Evolutionary conservation across 2,329 filamentous ascomycete species (phyloP).

Genomic region (Didymella sp.): DNA sequence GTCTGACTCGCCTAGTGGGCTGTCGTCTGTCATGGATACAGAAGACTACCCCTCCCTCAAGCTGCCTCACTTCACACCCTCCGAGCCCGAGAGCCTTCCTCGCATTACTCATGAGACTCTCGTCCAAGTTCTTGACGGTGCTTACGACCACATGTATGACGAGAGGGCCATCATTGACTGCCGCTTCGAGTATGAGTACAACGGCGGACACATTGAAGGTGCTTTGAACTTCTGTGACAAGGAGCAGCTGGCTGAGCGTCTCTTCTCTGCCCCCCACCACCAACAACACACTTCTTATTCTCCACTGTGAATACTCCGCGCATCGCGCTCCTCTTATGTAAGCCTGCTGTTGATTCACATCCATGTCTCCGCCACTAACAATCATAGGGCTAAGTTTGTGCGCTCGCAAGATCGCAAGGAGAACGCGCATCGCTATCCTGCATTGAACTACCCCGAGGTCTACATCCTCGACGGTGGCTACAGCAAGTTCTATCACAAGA

Average conservation of each 20-base stretch:
- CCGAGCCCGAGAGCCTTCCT: conserved; percentile 83
- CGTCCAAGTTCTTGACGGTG: conserved; percentile 85
- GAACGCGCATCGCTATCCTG: conserved; percentile 87
- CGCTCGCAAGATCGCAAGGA: conserved; percentile 84
- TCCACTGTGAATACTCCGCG: conserved; percentile 98
- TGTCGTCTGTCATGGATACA: conserved; percentile 82
- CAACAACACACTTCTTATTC: conserved; percentile 80
- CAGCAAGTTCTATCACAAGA: conserved; percentile 84
- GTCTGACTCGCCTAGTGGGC: conserved; percentile 59
- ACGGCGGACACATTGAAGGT: conserved; percentile 91
- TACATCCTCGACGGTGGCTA: conserved; percentile 98
- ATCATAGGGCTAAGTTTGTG: conserved; percentile 76
- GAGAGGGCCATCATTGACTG: conserved; percentile 92
- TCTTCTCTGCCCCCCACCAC: conserved; percentile 71
- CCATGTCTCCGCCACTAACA: conserved; percentile 25
- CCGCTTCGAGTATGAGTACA: conserved; percentile 98
- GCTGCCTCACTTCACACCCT: conserved; percentile 85
- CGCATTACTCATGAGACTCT: conserved; percentile 84
- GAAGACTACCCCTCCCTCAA: conserved; percentile 76
- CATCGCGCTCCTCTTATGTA: conserved; percentile 93
- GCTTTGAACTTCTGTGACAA: conserved; percentile 98
- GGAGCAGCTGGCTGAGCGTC: conserved; percentile 77
- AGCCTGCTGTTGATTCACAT: conserved; percentile 26
- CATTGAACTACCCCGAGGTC: conserved; percentile 91
- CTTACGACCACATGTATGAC: conserved; percentile 77